phyloP scores from a whole-genome alignment of 345 rosid species.

The Erysimum cheiranthoides region DNA sequence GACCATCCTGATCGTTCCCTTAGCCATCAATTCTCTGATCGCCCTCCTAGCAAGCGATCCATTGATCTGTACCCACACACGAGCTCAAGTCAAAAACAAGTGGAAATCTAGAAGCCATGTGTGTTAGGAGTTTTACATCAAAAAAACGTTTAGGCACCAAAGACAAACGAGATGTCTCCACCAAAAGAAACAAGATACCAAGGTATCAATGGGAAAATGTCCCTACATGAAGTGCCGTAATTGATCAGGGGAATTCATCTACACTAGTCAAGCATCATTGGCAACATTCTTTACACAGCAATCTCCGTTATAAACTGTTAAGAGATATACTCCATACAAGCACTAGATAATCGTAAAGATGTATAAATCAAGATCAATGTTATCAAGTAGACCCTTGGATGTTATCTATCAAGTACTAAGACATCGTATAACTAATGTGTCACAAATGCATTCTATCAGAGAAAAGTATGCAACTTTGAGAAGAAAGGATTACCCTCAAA shows the following conservation, averaged over 20 bases:
- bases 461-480: background rate
- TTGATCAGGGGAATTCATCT: background rate
- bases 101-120: background rate
- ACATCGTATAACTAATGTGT: background rate
- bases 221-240: background rate
- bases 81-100: constrained; percentile 7
- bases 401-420: background rate
- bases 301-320: background rate
- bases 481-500: constrained; percentile 43
- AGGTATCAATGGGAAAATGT: background rate
- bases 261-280: background rate
- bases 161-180: background rate
- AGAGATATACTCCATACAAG: background rate
- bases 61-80: constrained; percentile 51
- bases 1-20: constrained; percentile 75
- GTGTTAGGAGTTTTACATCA: background rate
- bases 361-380: background rate
- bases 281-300: background rate
- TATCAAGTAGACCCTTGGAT: constrained; percentile 1
- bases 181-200: background rate
- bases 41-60: constrained; percentile 82
- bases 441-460: background rate
- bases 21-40: constrained; percentile 80
- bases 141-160: background rate
- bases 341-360: background rate